Conservation (phyloP, 805 yeast genomes). For the Ogataea populi-albae region DNA sequence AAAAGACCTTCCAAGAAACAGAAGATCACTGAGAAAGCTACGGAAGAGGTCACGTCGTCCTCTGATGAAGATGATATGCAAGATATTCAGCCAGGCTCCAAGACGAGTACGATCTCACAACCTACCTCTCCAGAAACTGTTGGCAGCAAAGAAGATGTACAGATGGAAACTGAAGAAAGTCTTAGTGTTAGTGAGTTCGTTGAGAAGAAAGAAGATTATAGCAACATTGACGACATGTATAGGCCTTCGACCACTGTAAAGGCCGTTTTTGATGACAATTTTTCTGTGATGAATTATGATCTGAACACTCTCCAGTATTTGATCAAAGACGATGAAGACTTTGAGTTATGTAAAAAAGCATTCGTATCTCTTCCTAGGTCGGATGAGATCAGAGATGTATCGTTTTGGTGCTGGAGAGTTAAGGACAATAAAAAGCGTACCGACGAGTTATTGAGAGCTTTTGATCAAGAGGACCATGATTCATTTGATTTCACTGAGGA, state of each 20-base stretch:
- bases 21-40: constrained; percentile 6
- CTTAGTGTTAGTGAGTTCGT: constrained; percentile 19
- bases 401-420: constrained; percentile 69
- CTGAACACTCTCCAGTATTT: constrained; percentile 49
- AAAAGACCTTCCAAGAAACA: constrained; percentile 6
- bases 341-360: constrained; percentile 47
- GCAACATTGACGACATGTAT: constrained; percentile 35
- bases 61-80: constrained; percentile 24
- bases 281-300: constrained; percentile 40
- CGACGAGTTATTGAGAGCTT: constrained; percentile 14
- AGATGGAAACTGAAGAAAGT: constrained; percentile 4
- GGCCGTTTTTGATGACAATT: constrained; percentile 50
- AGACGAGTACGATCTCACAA: constrained; percentile 16
- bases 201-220: constrained; percentile 24
- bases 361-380: constrained; percentile 29
- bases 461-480: constrained; percentile 26
- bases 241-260: constrained; percentile 52
- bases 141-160: constrained; percentile 6
- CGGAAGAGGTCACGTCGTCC: constrained; percentile 15
- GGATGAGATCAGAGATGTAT: constrained; percentile 34
- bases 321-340: constrained; percentile 76
- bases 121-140: constrained; percentile 25
- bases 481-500: constrained; percentile 29
- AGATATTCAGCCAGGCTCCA: constrained; percentile 7
- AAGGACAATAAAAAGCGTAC: constrained; percentile 29